Percentiles rank a stretch among this genome's conserved stretches.
phyloP scores from a whole-genome alignment of 176 grass and related monocot genomes.

The Miscanthus lutarioriparius region DNA sequence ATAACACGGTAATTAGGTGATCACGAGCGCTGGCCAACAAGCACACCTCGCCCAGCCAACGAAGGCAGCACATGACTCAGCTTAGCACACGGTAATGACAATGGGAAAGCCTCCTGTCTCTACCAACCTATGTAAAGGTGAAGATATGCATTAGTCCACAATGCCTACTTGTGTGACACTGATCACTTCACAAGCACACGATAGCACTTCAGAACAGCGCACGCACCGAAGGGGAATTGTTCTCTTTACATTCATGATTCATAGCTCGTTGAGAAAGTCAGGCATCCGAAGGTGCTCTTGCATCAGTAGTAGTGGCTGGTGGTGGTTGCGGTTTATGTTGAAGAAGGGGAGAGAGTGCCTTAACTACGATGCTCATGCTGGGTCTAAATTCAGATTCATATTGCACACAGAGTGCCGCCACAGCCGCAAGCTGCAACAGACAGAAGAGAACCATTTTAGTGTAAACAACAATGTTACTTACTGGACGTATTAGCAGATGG shows the following conservation, averaged over 20 bases:
- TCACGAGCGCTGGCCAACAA: slow-evolving; percentile 9
- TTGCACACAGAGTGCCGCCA: slow-evolving; percentile 80
- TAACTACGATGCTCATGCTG: slow-evolving; percentile 90
- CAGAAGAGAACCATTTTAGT: not conserved
- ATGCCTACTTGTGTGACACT: not conserved
- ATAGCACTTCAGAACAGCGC: not conserved
- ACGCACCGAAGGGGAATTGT: not conserved
- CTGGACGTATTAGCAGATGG: not conserved
- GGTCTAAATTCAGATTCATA: slow-evolving; percentile 86
- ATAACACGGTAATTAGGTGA: slow-evolving; percentile 24
- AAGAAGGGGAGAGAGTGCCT: slow-evolving; percentile 79
- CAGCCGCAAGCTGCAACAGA: slow-evolving; percentile 65
- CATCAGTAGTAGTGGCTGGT: slow-evolving; percentile 15
- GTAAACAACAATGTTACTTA: not conserved
- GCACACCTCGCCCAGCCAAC: not conserved
- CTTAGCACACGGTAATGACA: not conserved
- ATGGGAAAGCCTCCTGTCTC: not conserved
- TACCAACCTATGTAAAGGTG: slow-evolving; percentile 16
- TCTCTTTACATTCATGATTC: slow-evolving; percentile 36
- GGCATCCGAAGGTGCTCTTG: slow-evolving; percentile 24
- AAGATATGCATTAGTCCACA: slow-evolving; percentile 1
- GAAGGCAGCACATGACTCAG: not conserved
- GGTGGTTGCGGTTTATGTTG: slow-evolving; percentile 46
- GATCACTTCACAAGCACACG: not conserved
- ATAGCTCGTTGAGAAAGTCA: slow-evolving; percentile 23